phyloP scores from a whole-genome alignment of 2,329 filamentous ascomycete species.

The Colletotrichum melonis region DNA sequence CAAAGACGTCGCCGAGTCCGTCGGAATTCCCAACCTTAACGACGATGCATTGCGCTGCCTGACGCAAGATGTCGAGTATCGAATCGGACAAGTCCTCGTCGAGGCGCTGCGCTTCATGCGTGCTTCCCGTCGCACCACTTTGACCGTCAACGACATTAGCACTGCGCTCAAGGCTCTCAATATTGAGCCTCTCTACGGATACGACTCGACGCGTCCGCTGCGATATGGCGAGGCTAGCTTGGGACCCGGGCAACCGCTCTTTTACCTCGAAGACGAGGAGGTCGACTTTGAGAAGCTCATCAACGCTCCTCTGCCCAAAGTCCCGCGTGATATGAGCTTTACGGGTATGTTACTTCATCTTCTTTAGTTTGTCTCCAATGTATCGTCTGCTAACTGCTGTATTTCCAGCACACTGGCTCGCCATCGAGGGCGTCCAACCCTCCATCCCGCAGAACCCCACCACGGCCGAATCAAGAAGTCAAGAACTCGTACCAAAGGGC shows the following conservation, averaged over 20 bases:
- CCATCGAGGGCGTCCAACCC: constrained; percentile 96
- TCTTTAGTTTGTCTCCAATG: not conserved
- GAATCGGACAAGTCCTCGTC: constrained; percentile 91
- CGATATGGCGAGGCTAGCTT: constrained; percentile 94
- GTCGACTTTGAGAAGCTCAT: constrained; percentile 99
- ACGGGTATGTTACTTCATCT: constrained; percentile 70
- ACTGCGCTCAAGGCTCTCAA: constrained; percentile 88
- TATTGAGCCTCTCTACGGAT: constrained; percentile 95
- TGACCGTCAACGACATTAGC: constrained; percentile 90
- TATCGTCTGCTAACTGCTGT: constrained; percentile 35
- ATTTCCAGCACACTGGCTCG: constrained; percentile 88
- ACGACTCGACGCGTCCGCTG: constrained; percentile 90
- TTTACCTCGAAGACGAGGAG: constrained; percentile 98
- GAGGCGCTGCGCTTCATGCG: constrained; percentile 98
- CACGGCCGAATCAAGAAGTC: constrained; percentile 81
- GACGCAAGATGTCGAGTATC: constrained; percentile 94
- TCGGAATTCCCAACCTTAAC: constrained; percentile 83
- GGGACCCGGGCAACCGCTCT: constrained; percentile 92
- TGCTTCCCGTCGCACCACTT: constrained; percentile 83
- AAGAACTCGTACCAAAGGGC: constrained; percentile 90
- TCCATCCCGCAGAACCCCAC: constrained; percentile 97
- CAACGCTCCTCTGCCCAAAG: constrained; percentile 93
- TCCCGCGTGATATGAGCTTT: constrained; percentile 91
- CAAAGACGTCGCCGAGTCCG: constrained; percentile 93
- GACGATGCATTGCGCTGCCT: constrained; percentile 90